A percentile compares a stretch with the other conserved stretches of the same genome.
Evolutionary conservation across 768 basidiomycete species (phyloP).

Genomic region (Gloeopeniophorella convolvens): DNA sequence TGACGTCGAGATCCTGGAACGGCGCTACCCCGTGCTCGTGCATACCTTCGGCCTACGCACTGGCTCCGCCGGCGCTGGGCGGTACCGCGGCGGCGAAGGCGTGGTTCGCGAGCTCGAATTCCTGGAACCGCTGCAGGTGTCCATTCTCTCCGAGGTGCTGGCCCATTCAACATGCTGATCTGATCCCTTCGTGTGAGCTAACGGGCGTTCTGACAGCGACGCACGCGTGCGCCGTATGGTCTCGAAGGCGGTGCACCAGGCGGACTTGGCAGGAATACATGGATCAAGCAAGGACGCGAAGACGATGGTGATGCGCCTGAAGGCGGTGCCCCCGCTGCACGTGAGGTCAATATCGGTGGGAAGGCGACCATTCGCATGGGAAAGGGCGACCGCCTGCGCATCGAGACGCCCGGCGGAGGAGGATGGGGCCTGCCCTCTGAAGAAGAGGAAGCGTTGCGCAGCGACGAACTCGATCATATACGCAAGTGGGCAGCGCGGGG

Average conservation of each 20-base stretch:
- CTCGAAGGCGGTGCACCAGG: conserved; percentile 74
- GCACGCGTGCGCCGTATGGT: conserved; percentile 83
- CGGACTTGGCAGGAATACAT: conserved; percentile 74
- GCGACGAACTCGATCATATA: conserved; percentile 29
- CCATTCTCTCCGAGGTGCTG: conserved; percentile 77
- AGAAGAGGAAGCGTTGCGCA: conserved; percentile 21
- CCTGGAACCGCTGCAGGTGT: conserved; percentile 74
- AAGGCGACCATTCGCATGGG: conserved; percentile 87
- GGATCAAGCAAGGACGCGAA: conserved; percentile 64
- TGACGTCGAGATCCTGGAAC: conserved; percentile 89
- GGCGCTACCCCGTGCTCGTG: conserved; percentile 87
- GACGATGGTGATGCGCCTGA: conserved; percentile 53
- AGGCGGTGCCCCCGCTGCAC: conserved; percentile 57
- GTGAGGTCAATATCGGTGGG: conserved; percentile 82
- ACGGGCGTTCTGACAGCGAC: conserved; percentile 41
- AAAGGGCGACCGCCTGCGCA: conserved; percentile 71
- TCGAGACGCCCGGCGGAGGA: conserved; percentile 89
- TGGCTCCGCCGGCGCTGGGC: conserved; percentile 64
- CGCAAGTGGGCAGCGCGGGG: conserved; percentile 65
- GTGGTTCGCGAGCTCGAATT: conserved; percentile 81
- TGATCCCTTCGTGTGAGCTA: neutral
- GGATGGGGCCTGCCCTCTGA: conserved; percentile 56
- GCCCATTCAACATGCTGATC: neutral
- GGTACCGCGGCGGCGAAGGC: conserved; percentile 78
- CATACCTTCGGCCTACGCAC: conserved; percentile 74